Evolutionary conservation across 495 filamentous ascomycete genomes (phyloP), one percentile per base, ranked within the genome.

Genomic region (Aspergillus nidulans): DNA sequence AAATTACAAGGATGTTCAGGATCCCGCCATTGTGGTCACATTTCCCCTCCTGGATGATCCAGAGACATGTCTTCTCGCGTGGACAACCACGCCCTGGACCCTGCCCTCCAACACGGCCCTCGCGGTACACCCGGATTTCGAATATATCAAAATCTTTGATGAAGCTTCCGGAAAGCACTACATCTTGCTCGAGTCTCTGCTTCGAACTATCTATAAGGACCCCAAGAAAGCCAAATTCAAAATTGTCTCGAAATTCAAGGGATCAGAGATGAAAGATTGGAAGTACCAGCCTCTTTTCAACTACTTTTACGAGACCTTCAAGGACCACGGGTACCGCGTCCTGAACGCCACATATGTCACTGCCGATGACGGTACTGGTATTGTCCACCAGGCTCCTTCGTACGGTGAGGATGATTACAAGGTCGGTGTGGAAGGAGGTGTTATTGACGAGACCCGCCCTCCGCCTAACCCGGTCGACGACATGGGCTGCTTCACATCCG

Each of bases 61-160:
- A 1, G 72, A 86, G 49, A 95, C 90, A 4, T 81, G 73, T 48
- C 75, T 96, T 36, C 77, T 96, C 34, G 89, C 90, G 19, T 96
- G 91, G 90, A 96, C 95, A 1, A 98, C 92, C 4, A 97, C 94
- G 3, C 92, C 94, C 0, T 98, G 94, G 94, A 97, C 92, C 4
- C 71, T 97, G 23, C 92, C 92, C 20, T 91, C 89, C 18, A 86
- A 98, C 68, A 81, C 81, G 5, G 85, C 83, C 6, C 81, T 98
- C 51, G 90, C 90, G 7, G 87, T 82, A 21, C 83, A 97, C 64
- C 91, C 94, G 3, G 84, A 92, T 25, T 95, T 92, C 62, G 94
- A 97, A 62, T 98, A 97, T 66, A 70, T 97, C 67, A 92, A 97
- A 75, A 89, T 98, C 56, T 77, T 82, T 45, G 94, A 98, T 60